phyloP scores from a whole-genome alignment of 257 asterid species.

The Avicennia marina region DNA sequence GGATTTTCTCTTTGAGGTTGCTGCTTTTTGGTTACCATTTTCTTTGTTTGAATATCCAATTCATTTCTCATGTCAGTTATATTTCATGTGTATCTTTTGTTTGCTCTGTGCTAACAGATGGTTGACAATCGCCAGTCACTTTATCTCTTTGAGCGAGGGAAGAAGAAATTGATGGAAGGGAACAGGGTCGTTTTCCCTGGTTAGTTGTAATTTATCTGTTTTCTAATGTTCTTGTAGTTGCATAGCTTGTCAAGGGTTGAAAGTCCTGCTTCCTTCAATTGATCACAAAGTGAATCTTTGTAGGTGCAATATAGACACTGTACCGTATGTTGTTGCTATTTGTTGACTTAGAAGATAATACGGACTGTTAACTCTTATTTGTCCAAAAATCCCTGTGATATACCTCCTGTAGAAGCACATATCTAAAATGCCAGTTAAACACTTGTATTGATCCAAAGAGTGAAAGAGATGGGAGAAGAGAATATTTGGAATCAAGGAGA shows the following conservation, averaged over 20 bases:
- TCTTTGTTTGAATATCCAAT: background rate
- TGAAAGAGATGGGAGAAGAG: too few species aligned
- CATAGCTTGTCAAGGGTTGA: background rate
- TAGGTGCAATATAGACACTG: background rate
- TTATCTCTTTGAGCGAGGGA: slow-evolving; percentile 77
- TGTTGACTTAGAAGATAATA: background rate
- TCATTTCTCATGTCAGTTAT: background rate
- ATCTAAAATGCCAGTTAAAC: too few species aligned
- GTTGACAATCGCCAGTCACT: slow-evolving; percentile 59
- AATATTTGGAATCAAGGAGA: too few species aligned
- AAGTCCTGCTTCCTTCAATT: background rate
- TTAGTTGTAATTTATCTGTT: slow-evolving; percentile 28
- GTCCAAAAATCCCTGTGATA: too few species aligned
- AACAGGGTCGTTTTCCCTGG: slow-evolving; percentile 78
- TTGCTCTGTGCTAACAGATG: slow-evolving; percentile 35
- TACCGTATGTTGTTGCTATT: background rate
- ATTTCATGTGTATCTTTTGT: background rate
- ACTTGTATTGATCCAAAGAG: too few species aligned
- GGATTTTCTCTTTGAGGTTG: slow-evolving; percentile 96
- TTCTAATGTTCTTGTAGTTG: background rate
- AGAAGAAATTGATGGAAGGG: slow-evolving; percentile 80
- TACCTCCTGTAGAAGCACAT: too few species aligned
- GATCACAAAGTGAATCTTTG: background rate
- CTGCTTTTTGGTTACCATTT: background rate
- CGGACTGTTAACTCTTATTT: too few species aligned